A percentile compares a stretch with the other conserved stretches of the same genome.
phyloP scores from a whole-genome alignment of 106 monocot species.

The Dioscorea dumetorum region DNA sequence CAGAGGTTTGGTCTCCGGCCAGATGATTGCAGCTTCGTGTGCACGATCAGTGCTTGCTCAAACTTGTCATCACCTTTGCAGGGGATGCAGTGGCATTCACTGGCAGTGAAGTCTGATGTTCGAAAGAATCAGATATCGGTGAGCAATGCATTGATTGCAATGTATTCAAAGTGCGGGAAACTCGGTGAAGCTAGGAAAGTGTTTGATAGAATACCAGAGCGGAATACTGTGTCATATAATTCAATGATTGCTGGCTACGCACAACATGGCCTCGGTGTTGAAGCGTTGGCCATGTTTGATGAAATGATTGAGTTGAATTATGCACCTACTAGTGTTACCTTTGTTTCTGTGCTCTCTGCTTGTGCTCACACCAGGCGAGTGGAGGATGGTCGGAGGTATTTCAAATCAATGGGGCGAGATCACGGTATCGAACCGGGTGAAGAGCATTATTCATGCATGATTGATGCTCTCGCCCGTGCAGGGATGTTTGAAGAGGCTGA shows the following conservation, averaged over 20 bases:
- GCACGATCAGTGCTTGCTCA: constrained; percentile 51
- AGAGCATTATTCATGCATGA: constrained; percentile 74
- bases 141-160: constrained; percentile 42
- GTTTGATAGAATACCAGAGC: constrained; percentile 36
- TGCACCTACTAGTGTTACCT: constrained; percentile 43
- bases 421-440: constrained; percentile 25
- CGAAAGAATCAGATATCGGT: constrained; percentile 34
- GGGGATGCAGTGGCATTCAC: constrained; percentile 55
- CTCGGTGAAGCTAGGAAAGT: constrained; percentile 35
- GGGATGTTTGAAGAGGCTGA: constrained; percentile 41
- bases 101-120: constrained; percentile 36
- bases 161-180: constrained; percentile 59
- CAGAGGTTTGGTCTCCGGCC: constrained; percentile 47
- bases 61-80: constrained; percentile 49
- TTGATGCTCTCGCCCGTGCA: constrained; percentile 58
- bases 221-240: constrained; percentile 44
- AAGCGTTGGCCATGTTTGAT: constrained; percentile 34
- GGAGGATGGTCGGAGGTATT: constrained; percentile 36
- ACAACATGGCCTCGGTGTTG: constrained; percentile 35
- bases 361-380: constrained; percentile 54
- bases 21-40: constrained; percentile 62
- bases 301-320: constrained; percentile 24
- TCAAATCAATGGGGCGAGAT: constrained; percentile 34
- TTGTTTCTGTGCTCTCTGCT: constrained; percentile 52
- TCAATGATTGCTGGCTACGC: constrained; percentile 58